Conservation (phyloP, 192 early-diverging fungal species). For the Spizellomyces punctatus region DNA sequence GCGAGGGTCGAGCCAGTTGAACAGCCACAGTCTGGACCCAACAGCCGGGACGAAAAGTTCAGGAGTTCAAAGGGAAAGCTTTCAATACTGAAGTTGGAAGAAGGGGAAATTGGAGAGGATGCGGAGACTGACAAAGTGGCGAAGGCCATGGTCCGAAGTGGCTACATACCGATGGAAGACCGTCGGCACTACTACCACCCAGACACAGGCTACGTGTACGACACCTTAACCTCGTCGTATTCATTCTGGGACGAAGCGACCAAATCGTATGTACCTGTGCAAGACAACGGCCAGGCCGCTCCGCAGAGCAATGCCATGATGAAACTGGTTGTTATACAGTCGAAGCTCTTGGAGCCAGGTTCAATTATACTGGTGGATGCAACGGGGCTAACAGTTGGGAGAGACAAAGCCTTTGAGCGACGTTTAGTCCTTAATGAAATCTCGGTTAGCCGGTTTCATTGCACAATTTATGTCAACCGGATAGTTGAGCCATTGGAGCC, state of each 20-base stretch:
- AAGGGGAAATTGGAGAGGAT: background rate
- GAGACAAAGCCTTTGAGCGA: constrained; percentile 22
- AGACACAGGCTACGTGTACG: constrained; percentile 8
- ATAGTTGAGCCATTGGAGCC: constrained; percentile 8
- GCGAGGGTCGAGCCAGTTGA: background rate
- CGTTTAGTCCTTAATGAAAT: constrained; percentile 34
- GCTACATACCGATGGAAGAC: constrained; percentile 11
- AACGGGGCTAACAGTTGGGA: constrained; percentile 20
- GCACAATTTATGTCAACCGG: constrained; percentile 21
- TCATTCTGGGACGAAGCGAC: constrained; percentile 1
- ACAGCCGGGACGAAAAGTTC: background rate
- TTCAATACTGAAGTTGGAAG: background rate
- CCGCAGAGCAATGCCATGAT: constrained; percentile 12
- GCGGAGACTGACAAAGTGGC: constrained; percentile 1
- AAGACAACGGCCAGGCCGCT: background rate
- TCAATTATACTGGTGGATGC: constrained; percentile 27
- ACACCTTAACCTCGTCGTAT: background rate
- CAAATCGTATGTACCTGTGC: background rate
- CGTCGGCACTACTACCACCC: constrained; percentile 3
- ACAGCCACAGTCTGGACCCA: background rate
- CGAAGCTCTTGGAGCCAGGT: constrained; percentile 13
- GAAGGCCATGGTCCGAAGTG: background rate
- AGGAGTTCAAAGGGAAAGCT: background rate
- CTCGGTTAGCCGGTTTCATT: constrained; percentile 29
- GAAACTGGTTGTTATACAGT: constrained; percentile 30